Evolutionary conservation across 352 stramenopile genomes (phyloP).

Genomic region (Phytophthora pseudosyringae): DNA sequence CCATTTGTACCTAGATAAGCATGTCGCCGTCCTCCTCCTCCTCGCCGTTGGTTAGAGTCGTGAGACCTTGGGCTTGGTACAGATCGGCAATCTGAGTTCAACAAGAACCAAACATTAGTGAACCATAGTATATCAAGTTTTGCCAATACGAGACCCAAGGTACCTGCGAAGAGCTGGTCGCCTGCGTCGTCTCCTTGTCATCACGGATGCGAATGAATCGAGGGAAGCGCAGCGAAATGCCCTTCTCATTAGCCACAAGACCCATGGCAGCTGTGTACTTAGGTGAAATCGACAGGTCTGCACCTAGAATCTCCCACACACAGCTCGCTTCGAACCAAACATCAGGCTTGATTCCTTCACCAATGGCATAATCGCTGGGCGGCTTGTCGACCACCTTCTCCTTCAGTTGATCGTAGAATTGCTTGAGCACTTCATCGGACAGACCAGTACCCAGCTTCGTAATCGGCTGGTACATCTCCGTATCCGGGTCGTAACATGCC

Average conservation of each 20-base stretch:
- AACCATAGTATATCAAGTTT: not conserved
- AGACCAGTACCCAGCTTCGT: slow-evolving; percentile 99
- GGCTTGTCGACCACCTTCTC: slow-evolving; percentile 85
- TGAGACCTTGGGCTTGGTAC: slow-evolving; percentile 81
- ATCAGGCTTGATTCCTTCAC: slow-evolving; percentile 89
- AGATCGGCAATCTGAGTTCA: slow-evolving; percentile 76
- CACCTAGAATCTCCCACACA: slow-evolving; percentile 99
- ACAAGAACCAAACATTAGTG: slow-evolving; percentile 9
- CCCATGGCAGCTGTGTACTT: slow-evolving; percentile 97
- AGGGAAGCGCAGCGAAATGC: slow-evolving; percentile 99
- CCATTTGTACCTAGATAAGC: slow-evolving; percentile 66
- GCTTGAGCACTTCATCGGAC: slow-evolving; percentile 97
- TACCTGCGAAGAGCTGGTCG: slow-evolving; percentile 97
- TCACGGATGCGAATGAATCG: slow-evolving; percentile 97
- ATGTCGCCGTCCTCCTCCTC: slow-evolving; percentile 84
- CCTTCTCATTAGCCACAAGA: slow-evolving; percentile 90
- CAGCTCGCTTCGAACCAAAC: slow-evolving; percentile 97
- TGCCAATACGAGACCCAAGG: not conserved
- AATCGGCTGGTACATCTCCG: slow-evolving; percentile 98
- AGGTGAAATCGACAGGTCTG: slow-evolving; percentile 98
- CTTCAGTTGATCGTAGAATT: slow-evolving; percentile 86
- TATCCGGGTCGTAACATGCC: slow-evolving; percentile 98
- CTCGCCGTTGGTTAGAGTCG: slow-evolving; percentile 59
- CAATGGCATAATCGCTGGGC: slow-evolving; percentile 93
- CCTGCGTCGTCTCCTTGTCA: slow-evolving; percentile 97